A percentile compares a stretch with the other conserved stretches of the same genome.
Evolutionary conservation across 1,139 yeast genomes (phyloP).

Genomic region (Yamadazyma mexicana): DNA sequence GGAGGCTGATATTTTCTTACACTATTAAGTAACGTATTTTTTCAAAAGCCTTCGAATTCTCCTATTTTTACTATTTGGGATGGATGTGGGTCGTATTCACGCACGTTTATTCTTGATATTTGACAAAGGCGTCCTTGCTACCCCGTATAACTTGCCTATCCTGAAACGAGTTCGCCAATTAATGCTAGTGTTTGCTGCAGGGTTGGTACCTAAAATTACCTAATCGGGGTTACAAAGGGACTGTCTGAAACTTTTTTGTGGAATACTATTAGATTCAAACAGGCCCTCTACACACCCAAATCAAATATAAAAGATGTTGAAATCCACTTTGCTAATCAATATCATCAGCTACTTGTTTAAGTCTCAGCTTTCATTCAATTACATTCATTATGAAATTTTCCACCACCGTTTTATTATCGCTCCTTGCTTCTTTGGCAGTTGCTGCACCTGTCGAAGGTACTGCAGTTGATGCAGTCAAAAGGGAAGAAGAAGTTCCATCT

Average conservation of each 20-base stretch:
- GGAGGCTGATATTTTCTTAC: too few relatives aligned
- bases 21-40: too few relatives aligned
- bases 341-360: background rate
- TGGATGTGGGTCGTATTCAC: conserved; percentile 3
- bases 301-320: too few relatives aligned
- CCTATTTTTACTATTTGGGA: background rate
- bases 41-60: background rate
- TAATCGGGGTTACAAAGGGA: conserved; percentile 12
- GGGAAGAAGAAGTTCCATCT: conserved; percentile 13
- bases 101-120: background rate
- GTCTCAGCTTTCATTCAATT: background rate
- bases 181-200: too few relatives aligned
- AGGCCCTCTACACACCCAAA: too few relatives aligned
- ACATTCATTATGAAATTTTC: conserved; percentile 15
- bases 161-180: too few relatives aligned
- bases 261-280: too few relatives aligned
- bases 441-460: conserved; percentile 18
- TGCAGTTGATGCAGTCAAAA: conserved; percentile 11
- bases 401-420: conserved; percentile 12
- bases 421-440: conserved; percentile 10
- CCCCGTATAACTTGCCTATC: too few relatives aligned
- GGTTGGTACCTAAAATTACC: conserved; percentile 11
- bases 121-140: background rate
- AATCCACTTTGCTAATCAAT: background rate
- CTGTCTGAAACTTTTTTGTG: conserved; percentile 8